Percentiles rank a stretch among this genome's conserved stretches.
phyloP scores from a whole-genome alignment of 2,329 filamentous ascomycete genomes.

The Arachnomyces sp. region DNA sequence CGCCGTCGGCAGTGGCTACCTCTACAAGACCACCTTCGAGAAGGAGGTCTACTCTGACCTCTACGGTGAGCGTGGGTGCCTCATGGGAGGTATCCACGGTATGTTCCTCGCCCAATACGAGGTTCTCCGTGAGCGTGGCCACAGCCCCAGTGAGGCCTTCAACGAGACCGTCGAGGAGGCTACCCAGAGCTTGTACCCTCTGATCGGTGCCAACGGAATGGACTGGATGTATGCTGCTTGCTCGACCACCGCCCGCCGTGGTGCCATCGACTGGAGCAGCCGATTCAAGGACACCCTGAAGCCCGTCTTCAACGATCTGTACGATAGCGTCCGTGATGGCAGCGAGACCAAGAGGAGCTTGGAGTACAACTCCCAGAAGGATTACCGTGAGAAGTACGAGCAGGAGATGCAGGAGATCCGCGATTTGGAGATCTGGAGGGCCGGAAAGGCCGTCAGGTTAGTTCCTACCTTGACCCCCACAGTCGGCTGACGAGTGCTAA shows the following conservation, averaged over 20 bases:
- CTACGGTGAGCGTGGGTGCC: slow-evolving; percentile 98
- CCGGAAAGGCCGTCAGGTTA: slow-evolving; percentile 91
- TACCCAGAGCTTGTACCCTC: slow-evolving; percentile 92
- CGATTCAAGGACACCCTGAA: slow-evolving; percentile 97
- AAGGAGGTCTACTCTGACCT: slow-evolving; percentile 99
- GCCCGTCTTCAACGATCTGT: slow-evolving; percentile 96
- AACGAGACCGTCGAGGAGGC: slow-evolving; percentile 99
- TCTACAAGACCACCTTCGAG: slow-evolving; percentile 99
- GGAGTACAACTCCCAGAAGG: slow-evolving; percentile 89
- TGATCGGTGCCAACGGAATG: slow-evolving; percentile 97
- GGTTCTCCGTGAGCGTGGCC: slow-evolving; percentile 96
- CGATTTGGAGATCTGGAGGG: slow-evolving; percentile 96
- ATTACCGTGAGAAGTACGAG: slow-evolving; percentile 97
- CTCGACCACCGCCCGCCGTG: slow-evolving; percentile 95
- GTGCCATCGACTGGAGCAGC: slow-evolving; percentile 97
- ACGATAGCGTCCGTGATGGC: slow-evolving; percentile 84
- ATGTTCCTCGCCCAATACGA: slow-evolving; percentile 99
- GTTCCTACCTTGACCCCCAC: slow-evolving; percentile 20
- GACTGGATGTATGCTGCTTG: slow-evolving; percentile 99
- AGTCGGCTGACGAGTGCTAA: slow-evolving; percentile 17
- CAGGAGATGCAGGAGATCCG: slow-evolving; percentile 98
- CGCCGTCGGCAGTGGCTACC: slow-evolving; percentile 93
- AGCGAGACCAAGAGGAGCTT: slow-evolving; percentile 93
- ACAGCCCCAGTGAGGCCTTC: slow-evolving; percentile 97
- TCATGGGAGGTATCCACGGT: slow-evolving; percentile 99